Conservation (phyloP, 441 rosid genomes). For the Cnidoscolus chayamansa region DNA sequence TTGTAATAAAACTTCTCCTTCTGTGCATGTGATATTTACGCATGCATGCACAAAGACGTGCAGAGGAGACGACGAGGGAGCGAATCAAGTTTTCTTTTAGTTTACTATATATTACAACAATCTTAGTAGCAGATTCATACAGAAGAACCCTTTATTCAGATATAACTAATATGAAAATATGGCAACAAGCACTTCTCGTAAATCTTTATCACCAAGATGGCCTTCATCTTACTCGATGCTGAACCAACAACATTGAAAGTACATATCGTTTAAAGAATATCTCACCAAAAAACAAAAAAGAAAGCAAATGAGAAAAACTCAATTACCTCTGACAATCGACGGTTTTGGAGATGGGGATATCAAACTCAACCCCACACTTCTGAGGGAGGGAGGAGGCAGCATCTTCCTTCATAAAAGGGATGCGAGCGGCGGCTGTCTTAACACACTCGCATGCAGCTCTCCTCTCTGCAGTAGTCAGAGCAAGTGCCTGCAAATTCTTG, state of each 20-base stretch:
- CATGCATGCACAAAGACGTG: no score
- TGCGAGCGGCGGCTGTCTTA: slow-evolving; percentile 28
- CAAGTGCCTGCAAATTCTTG: slow-evolving; percentile 17
- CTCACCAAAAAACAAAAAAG: neutral
- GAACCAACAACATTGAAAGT: neutral
- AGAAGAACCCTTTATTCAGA: neutral
- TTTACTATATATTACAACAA: neutral
- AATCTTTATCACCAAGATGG: neutral
- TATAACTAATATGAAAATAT: neutral
- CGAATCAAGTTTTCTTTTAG: neutral
- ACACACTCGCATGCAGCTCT: slow-evolving; percentile 33
- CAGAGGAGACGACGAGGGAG: no score
- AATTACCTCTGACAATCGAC: slow-evolving; percentile 25
- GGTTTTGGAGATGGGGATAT: slow-evolving; percentile 35
- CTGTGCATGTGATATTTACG: no score
- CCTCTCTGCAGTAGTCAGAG: slow-evolving; percentile 28
- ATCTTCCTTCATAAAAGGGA: slow-evolving; percentile 25
- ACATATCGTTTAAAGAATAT: neutral
- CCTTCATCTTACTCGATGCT: slow-evolving; percentile 12
- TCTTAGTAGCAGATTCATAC: neutral
- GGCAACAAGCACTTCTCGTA: neutral
- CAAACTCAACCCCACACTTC: slow-evolving; percentile 28
- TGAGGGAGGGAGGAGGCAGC: slow-evolving; percentile 37
- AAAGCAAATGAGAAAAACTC: neutral
- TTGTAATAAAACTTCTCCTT: no score